Evolutionary conservation across 2,329 filamentous ascomycete genomes (phyloP).

Genomic region (Trichoderma citrinoviride): DNA sequence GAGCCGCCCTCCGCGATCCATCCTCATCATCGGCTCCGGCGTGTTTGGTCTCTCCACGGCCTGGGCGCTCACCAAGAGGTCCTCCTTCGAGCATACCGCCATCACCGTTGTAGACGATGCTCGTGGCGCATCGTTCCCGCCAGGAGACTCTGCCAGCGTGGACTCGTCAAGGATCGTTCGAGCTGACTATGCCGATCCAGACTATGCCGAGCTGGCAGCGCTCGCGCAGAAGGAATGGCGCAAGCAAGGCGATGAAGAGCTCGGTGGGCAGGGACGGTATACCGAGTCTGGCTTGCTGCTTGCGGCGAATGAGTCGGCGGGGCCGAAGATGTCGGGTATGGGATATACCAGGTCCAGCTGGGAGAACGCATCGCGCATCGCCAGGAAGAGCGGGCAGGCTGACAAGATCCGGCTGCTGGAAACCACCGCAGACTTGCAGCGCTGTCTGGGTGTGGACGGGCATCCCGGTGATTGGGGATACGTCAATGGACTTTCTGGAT

Average conservation of each 20-base stretch:
- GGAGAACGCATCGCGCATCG: constrained; percentile 57
- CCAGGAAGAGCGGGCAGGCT: constrained; percentile 38
- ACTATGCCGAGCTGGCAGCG: constrained; percentile 72
- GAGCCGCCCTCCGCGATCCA: constrained; percentile 43
- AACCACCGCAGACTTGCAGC: constrained; percentile 43
- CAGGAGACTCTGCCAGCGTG: constrained; percentile 58
- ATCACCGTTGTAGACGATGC: constrained; percentile 62
- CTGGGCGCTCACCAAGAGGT: constrained; percentile 63
- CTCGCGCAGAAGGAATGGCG: constrained; percentile 70
- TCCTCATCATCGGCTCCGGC: constrained; percentile 68
- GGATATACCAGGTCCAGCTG: constrained; percentile 60
- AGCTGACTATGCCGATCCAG: constrained; percentile 75
- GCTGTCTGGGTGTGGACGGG: constrained; percentile 47
- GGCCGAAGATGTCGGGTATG: constrained; percentile 44
- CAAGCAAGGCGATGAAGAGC: constrained; percentile 51
- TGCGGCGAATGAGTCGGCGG: constrained; percentile 50
- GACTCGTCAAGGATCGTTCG: constrained; percentile 64
- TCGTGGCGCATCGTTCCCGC: constrained; percentile 53
- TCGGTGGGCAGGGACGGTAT: constrained; percentile 66
- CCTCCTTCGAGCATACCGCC: constrained; percentile 49
- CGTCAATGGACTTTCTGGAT: constrained; percentile 70
- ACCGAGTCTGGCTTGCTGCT: constrained; percentile 67
- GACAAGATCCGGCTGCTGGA: constrained; percentile 47
- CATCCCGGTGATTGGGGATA: constrained; percentile 66
- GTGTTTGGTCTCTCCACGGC: constrained; percentile 63